Evolutionary conservation across 164 flowering plant genomes (phyloP).

Genomic region (Kalanchoe fedtschenkoi): DNA sequence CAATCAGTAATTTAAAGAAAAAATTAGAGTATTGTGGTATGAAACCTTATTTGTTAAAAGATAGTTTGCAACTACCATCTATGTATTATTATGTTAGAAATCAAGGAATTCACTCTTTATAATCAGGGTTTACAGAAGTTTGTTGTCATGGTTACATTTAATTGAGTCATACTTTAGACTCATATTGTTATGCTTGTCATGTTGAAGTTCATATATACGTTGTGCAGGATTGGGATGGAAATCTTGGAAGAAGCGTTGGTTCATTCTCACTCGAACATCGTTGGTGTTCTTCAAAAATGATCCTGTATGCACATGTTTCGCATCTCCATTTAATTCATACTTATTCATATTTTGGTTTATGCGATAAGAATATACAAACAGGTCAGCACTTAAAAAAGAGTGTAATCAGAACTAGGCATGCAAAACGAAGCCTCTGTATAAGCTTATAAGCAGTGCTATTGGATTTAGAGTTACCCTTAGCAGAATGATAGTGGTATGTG

Average conservation of each 20-base stretch:
- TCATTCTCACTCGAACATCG: constrained; percentile 88
- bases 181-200: background rate
- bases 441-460: background rate
- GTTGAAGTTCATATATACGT: background rate
- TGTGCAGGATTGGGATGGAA: constrained; percentile 93
- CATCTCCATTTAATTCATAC: background rate
- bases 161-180: background rate
- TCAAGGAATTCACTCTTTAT: too few species aligned
- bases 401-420: background rate
- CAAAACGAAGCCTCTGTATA: background rate
- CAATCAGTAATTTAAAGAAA: too few species aligned
- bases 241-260: constrained; percentile 99
- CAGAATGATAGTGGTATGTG: background rate
- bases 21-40: too few species aligned
- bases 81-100: too few species aligned
- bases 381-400: background rate
- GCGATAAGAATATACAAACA: background rate
- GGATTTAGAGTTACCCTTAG: background rate
- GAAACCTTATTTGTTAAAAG: too few species aligned
- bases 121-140: too few species aligned
- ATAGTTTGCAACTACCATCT: too few species aligned
- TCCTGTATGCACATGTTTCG: constrained; percentile 53
- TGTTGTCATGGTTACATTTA: background rate
- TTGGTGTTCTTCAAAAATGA: constrained; percentile 97
- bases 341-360: background rate